phyloP scores from a whole-genome alignment of 352 stramenopile genomes.

The Phytophthora palmivora region DNA sequence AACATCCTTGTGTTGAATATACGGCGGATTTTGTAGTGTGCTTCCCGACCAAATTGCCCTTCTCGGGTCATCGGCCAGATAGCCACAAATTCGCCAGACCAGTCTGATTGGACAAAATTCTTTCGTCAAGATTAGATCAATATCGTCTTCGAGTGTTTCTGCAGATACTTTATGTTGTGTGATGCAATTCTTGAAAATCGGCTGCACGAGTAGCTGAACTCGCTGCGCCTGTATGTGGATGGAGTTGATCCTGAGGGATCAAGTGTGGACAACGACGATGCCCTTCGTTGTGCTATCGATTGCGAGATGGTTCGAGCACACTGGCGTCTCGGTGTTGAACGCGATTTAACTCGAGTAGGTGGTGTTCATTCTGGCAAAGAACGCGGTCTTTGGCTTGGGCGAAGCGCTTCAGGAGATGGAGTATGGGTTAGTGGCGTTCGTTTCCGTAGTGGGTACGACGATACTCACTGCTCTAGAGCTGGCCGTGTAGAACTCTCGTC shows the following conservation, averaged over 20 bases:
- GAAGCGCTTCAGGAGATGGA: not conserved
- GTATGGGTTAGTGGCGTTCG: not conserved
- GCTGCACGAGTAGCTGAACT: not conserved
- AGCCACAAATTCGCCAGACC: too few relatives aligned
- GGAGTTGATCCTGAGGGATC: not conserved
- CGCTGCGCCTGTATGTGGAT: not conserved
- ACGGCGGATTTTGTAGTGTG: too few relatives aligned
- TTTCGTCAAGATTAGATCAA: too few relatives aligned
- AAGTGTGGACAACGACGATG: not conserved
- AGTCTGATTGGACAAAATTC: too few relatives aligned
- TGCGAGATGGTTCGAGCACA: not conserved
- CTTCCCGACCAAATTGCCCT: too few relatives aligned
- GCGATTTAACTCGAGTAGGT: not conserved
- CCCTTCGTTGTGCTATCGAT: not conserved
- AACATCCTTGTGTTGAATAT: too few relatives aligned
- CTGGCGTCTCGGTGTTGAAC: not conserved
- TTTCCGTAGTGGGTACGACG: conserved; percentile 7
- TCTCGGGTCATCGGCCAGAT: too few relatives aligned
- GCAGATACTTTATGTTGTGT: conserved; percentile 2
- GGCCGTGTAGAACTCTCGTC: not conserved
- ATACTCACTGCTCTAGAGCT: conserved; percentile 1
- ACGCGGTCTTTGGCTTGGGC: conserved; percentile 1
- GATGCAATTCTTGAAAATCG: conserved; percentile 1
- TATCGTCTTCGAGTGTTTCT: conserved; percentile 3
- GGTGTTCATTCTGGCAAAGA: not conserved